These are phyloP conservation scores for Oryza glaberrima DNA, from an alignment of 176 grass and related monocot species.

Conservation along the genomic window DNA sequence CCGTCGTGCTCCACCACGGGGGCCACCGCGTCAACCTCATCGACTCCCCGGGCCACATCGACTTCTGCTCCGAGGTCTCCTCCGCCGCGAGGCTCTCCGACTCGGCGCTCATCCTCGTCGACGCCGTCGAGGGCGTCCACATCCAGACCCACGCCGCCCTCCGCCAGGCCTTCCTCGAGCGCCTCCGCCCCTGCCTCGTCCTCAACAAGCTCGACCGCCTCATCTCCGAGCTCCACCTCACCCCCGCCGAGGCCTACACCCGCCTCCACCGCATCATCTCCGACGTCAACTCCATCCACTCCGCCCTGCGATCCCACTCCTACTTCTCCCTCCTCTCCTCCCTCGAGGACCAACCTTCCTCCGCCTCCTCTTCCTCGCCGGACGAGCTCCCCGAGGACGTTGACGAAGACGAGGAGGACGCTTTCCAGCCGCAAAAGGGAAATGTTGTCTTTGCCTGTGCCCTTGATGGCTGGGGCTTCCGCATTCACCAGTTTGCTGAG, in stretches of 20 bases:
- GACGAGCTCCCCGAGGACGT: constrained; percentile 47
- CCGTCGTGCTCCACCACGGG: constrained; percentile 52
- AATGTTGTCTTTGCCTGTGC: constrained; percentile 90
- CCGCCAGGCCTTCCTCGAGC: constrained; percentile 85
- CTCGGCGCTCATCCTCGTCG: constrained; percentile 74
- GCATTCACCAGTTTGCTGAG: constrained; percentile 66
- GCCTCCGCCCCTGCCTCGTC: constrained; percentile 82
- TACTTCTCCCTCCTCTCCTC: constrained; percentile 86
- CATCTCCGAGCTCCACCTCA: constrained; percentile 77
- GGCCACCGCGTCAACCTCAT: constrained; percentile 80
- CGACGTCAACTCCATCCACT: constrained; percentile 77
- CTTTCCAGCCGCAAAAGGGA: constrained; percentile 85
- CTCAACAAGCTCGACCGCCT: constrained; percentile 96
- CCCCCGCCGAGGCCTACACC: constrained; percentile 74
- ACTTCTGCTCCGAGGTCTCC: constrained; percentile 97
- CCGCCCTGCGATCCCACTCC: constrained; percentile 74
- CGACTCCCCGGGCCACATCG: constrained; percentile 93
- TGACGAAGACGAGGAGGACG: constrained; percentile 75
- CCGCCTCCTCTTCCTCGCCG: constrained; percentile 44
- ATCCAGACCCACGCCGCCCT: constrained; percentile 89
- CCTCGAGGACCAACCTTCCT: constrained; percentile 50
- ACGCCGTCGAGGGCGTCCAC: constrained; percentile 86
- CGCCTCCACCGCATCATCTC: constrained; percentile 70
- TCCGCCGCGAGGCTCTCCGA: constrained; percentile 80
- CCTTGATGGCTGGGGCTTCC: constrained; percentile 92